These are phyloP conservation scores for Claviceps purpurea DNA, from an alignment of 2,329 filamentous ascomycete genomes.

Conservation along the genomic window DNA sequence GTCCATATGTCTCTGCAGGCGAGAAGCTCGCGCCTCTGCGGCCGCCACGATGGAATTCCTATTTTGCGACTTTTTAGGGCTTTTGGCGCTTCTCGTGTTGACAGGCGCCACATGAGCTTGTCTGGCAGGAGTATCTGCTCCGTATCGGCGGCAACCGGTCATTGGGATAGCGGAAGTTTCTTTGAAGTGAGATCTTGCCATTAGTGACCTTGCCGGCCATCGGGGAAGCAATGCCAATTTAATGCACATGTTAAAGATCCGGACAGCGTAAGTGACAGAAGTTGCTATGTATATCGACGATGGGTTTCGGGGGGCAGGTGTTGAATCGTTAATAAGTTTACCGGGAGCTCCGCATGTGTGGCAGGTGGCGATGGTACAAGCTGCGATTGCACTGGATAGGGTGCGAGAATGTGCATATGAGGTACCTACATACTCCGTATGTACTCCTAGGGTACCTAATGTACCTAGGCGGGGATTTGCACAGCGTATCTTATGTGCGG, in stretches of 20 bases:
- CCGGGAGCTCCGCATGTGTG: too few relatives aligned
- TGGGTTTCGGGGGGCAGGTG: too few relatives aligned
- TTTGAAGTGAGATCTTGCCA: background rate
- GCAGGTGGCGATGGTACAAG: too few relatives aligned
- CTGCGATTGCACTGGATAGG: too few relatives aligned
- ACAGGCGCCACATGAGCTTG: background rate
- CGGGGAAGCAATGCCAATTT: background rate
- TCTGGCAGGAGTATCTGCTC: background rate
- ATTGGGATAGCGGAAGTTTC: background rate
- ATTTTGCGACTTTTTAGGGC: background rate
- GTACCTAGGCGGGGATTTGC: too few relatives aligned
- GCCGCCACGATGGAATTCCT: background rate
- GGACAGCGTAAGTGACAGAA: too few relatives aligned
- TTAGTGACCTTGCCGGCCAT: background rate
- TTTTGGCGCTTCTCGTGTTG: background rate
- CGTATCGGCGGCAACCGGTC: background rate
- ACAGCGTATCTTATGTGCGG: too few relatives aligned
- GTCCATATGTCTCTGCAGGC: slow-evolving; percentile 8
- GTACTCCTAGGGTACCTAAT: too few relatives aligned
- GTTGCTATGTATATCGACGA: too few relatives aligned
- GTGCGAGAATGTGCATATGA: too few relatives aligned
- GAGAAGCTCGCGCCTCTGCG: slow-evolving; percentile 13
- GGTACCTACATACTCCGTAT: too few relatives aligned
- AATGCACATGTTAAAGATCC: background rate
- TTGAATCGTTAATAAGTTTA: too few relatives aligned